Percentiles rank a stretch among this genome's conserved stretches.
phyloP scores from a whole-genome alignment of 495 filamentous ascomycete species.

The Aspergillus carlsbadensis region DNA sequence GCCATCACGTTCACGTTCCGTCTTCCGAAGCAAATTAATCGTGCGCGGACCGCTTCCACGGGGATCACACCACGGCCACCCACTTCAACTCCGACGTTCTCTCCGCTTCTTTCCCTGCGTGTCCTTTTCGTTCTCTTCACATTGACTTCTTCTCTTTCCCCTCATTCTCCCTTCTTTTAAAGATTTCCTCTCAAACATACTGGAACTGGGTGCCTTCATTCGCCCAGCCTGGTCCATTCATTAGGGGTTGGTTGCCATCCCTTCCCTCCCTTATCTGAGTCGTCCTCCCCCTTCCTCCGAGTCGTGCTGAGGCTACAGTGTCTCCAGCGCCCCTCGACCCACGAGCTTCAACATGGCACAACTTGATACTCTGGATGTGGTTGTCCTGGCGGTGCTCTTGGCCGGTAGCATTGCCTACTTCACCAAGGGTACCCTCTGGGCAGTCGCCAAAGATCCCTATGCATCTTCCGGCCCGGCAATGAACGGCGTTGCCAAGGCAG shows the following conservation, averaged over 20 bases:
- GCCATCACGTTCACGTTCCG: conserved; percentile 16
- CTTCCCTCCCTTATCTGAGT: conserved; percentile 11
- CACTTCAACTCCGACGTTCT: conserved; percentile 13
- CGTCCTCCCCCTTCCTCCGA: background rate
- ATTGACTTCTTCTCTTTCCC: conserved; percentile 14
- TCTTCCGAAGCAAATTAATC: conserved; percentile 12
- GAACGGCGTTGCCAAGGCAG: conserved; percentile 73
- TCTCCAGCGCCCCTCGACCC: background rate
- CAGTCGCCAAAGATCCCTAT: conserved; percentile 77
- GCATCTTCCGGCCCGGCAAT: conserved; percentile 63
- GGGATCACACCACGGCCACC: conserved; percentile 29
- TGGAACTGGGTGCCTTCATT: background rate
- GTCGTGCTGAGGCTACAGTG: background rate
- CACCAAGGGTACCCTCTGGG: conserved; percentile 95
- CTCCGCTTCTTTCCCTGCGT: conserved; percentile 15
- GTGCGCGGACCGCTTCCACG: conserved; percentile 12
- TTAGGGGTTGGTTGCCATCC: conserved; percentile 16
- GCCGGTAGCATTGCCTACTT: conserved; percentile 92
- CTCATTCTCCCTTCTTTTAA: conserved; percentile 2
- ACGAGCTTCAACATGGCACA: conserved; percentile 69
- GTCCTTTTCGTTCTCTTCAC: conserved; percentile 20
- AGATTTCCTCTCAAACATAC: conserved; percentile 1
- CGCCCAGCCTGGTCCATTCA: conserved; percentile 7
- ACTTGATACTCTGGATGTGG: conserved; percentile 90
- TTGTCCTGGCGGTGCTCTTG: conserved; percentile 82